Conservation (phyloP, 2,329 filamentous ascomycete species). For the Aspergillus sp. region DNA sequence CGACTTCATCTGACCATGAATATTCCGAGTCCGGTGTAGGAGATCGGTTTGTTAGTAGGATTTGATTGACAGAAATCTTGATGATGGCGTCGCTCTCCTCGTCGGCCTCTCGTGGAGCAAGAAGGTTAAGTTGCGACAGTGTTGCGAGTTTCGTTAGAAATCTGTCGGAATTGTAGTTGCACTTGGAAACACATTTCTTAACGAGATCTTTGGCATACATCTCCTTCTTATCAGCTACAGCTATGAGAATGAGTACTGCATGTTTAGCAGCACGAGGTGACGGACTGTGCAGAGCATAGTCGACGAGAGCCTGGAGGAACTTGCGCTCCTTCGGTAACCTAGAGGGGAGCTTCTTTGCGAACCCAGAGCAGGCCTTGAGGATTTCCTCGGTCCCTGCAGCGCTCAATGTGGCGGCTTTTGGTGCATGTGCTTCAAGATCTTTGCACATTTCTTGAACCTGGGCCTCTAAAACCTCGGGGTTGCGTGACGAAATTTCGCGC, state of each 20-base stretch:
- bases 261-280: slow-evolving; percentile 88
- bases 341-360: slow-evolving; percentile 78
- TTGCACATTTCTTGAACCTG: slow-evolving; percentile 91
- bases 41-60: slow-evolving; percentile 69
- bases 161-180: slow-evolving; percentile 68
- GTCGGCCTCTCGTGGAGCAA: slow-evolving; percentile 70
- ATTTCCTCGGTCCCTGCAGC: slow-evolving; percentile 80
- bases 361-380: slow-evolving; percentile 89
- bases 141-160: slow-evolving; percentile 63
- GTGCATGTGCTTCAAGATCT: slow-evolving; percentile 77
- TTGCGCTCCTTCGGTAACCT: slow-evolving; percentile 80
- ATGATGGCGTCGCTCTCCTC: slow-evolving; percentile 76
- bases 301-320: slow-evolving; percentile 76
- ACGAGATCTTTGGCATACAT: slow-evolving; percentile 84
- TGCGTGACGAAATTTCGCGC: slow-evolving; percentile 85
- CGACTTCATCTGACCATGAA: slow-evolving; percentile 69
- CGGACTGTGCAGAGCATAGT: slow-evolving; percentile 78
- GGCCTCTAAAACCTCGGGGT: slow-evolving; percentile 87
- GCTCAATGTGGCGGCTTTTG: slow-evolving; percentile 66
- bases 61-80: slow-evolving; percentile 71
- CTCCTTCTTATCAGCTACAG: slow-evolving; percentile 73
- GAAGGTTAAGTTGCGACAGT: slow-evolving; percentile 68
- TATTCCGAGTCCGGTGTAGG: slow-evolving; percentile 54
- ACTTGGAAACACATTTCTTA: slow-evolving; percentile 71
- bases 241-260: slow-evolving; percentile 85